Evolutionary conservation across 306 rosid species (phyloP).

Genomic region (Rosa persica): DNA sequence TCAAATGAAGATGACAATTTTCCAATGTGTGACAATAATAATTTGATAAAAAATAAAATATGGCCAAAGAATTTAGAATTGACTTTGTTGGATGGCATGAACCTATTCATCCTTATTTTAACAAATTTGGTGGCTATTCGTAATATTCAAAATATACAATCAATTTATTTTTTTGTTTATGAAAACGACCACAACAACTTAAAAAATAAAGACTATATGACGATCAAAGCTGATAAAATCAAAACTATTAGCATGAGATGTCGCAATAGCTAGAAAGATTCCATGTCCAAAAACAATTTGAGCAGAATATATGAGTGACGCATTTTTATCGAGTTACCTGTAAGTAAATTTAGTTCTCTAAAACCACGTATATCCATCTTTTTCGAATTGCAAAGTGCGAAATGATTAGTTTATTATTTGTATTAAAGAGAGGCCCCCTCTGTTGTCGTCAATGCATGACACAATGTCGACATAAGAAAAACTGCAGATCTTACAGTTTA

Average conservation of each 20-base stretch:
- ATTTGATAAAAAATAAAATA: neutral
- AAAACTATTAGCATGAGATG: neutral
- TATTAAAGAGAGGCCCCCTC: too few species aligned
- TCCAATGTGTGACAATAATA: neutral
- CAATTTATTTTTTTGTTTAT: neutral
- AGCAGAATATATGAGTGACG: too few species aligned
- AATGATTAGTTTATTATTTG: too few species aligned
- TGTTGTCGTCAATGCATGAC: neutral
- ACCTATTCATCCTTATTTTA: neutral
- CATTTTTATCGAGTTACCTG: too few species aligned
- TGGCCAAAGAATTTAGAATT: neutral
- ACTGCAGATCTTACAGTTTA: constrained; percentile 6
- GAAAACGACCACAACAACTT: too few species aligned
- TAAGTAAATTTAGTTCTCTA: too few species aligned
- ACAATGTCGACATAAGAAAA: neutral
- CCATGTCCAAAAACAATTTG: neutral
- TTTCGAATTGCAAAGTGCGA: too few species aligned
- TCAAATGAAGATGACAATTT: constrained; percentile 3
- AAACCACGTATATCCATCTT: too few species aligned
- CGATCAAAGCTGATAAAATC: neutral
- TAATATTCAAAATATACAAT: neutral
- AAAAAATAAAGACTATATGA: too few species aligned
- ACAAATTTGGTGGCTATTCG: neutral
- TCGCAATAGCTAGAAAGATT: neutral
- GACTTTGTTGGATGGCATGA: constrained; percentile 2